Base-by-base conservation (phyloP, 2,329 filamentous ascomycete species). In the Stachybotrys chartarum region DNA sequence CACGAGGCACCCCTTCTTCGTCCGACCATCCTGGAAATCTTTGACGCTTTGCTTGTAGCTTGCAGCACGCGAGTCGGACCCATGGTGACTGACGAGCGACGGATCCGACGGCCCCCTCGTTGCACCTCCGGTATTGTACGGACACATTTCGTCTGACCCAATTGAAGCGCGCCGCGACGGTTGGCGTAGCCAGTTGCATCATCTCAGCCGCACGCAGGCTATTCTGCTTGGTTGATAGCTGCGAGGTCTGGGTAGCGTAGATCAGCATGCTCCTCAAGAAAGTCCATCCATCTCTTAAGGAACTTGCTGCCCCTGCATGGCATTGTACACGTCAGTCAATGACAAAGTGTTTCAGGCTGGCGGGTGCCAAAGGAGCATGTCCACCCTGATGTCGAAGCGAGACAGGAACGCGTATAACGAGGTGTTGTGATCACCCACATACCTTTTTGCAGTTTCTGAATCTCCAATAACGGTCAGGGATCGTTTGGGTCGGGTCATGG, bases 401-500 rank as follows among this genome's bases (percentile, higher is more conserved):
- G 16, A 47, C 18, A 47, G 3, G 14, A 14, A 10, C 8, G 35
- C 35, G 14, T 10, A 42, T 42, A 42, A 14, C 35, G 10, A 42
- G 8, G 8, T 42, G 35, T 42, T 10, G 14, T 42, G 14, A 42
- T 24, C 24, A 42, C 35, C 17, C 18, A 84, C 89, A 82, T 78
- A 96, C 89, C 82, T 85, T 72, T 87, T 86, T 55, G 96, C 90
- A 3, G 93, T 97, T 69, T 97, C 94, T 57, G 91, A 94, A 71
- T 99, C 94, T 49, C 93, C 94, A 64, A 97, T 87, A 17, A 99
- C 82, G 59, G 90, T 94, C 48, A 99, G 78, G 67, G 94, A 93
- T 63, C 94, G 83, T 75, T 89, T 93, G 6, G 94, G 91, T 61
- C 94, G 84, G 59, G 94, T 99, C 92, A 99, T 97, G 54, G 94